Conservation (phyloP, 805 yeast species). For the Cyberlindnera americana region DNA sequence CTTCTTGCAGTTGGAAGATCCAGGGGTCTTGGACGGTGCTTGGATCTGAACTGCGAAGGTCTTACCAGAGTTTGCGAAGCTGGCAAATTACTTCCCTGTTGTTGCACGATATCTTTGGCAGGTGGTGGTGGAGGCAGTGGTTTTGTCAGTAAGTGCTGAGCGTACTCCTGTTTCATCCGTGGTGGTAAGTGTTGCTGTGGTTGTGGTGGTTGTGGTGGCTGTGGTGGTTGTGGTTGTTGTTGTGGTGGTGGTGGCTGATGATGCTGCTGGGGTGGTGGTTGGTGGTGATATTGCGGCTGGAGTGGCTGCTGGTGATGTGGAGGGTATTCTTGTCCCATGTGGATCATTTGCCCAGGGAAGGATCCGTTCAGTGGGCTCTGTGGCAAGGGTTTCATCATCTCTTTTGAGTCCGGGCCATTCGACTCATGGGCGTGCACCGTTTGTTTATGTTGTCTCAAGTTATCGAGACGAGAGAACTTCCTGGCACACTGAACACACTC, state of each 20-base stretch:
- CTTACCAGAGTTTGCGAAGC: conserved; percentile 18
- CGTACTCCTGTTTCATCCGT: conserved; percentile 3
- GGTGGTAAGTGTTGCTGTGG: not conserved
- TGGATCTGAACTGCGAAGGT: conserved; percentile 26
- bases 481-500: conserved; percentile 80
- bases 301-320: conserved; percentile 3
- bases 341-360: conserved; percentile 3
- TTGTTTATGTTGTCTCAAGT: conserved; percentile 86
- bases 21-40: conserved; percentile 28
- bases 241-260: conserved; percentile 1
- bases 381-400: conserved; percentile 7
- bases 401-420: not conserved
- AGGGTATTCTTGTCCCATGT: conserved; percentile 1
- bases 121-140: conserved; percentile 6
- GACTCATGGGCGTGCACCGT: conserved; percentile 59
- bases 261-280: conserved; percentile 4
- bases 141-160: conserved; percentile 1
- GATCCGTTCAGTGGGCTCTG: conserved; percentile 6
- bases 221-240: conserved; percentile 4
- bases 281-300: conserved; percentile 5
- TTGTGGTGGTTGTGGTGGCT: conserved; percentile 3
- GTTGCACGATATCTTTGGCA: conserved; percentile 7
- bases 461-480: conserved; percentile 79
- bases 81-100: conserved; percentile 10
- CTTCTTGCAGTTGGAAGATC: conserved; percentile 12